These are phyloP conservation scores for Dictyostelium capitatum DNA, from an alignment of 78 protist genomes.

Conservation along the genomic window DNA sequence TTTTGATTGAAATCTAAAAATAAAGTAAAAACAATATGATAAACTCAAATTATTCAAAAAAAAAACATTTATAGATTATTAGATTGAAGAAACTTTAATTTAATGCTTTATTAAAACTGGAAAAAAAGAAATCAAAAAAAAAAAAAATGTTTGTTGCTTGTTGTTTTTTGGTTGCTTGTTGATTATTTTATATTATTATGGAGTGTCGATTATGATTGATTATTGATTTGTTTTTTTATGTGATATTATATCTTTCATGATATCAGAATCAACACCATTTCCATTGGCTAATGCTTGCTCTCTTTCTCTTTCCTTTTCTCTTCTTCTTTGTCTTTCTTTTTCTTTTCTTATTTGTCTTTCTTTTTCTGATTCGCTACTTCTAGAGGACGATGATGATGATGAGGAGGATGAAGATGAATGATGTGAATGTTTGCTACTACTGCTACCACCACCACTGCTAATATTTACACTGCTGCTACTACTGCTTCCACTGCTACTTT, in stretches of 20 bases:
- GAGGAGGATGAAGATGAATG: neutral
- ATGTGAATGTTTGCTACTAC: neutral
- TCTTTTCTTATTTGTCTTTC: slow-evolving; percentile 25
- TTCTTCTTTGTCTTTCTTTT: slow-evolving; percentile 15
- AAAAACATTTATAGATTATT: too few relatives aligned
- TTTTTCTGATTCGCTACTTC: neutral
- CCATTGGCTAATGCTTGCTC: neutral
- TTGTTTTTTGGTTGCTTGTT: neutral
- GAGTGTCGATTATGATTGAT: too few relatives aligned
- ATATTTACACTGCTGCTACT: neutral
- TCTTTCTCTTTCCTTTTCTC: slow-evolving; percentile 38
- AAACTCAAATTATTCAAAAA: too few relatives aligned
- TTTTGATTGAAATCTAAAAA: too few relatives aligned
- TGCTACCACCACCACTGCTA: neutral
- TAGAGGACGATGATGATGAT: neutral
- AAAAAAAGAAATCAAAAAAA: too few relatives aligned
- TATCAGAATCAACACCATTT: neutral
- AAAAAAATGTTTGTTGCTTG: neutral
- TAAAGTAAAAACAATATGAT: too few relatives aligned
- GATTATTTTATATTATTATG: too few relatives aligned
- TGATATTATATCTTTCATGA: neutral
- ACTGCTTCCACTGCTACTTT: neutral
- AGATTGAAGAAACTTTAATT: too few relatives aligned
- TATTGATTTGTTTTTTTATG: neutral
- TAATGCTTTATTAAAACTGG: too few relatives aligned